These are phyloP conservation scores for Emmonsia crescens DNA, from an alignment of 2,329 filamentous ascomycete species.

Conservation along the genomic window DNA sequence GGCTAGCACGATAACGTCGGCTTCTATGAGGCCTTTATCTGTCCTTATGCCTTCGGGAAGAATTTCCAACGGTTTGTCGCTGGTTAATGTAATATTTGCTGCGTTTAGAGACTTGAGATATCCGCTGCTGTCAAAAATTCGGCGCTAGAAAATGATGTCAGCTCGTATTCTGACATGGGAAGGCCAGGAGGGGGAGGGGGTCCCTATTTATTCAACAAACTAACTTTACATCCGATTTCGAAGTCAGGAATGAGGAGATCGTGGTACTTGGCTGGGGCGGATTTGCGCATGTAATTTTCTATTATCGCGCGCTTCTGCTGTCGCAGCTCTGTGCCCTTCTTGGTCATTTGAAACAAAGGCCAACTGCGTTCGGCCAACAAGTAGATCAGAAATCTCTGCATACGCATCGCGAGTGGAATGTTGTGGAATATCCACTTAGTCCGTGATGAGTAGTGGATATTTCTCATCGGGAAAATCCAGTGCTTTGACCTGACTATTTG, in stretches of 20 bases:
- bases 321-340: slow-evolving; percentile 31
- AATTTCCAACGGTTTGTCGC: slow-evolving; percentile 39
- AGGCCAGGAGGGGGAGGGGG: neutral
- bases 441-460: slow-evolving; percentile 38
- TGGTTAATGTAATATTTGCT: slow-evolving; percentile 42
- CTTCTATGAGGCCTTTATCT: slow-evolving; percentile 14
- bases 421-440: slow-evolving; percentile 40
- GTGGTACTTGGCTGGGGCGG: slow-evolving; percentile 48
- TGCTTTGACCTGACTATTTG: slow-evolving; percentile 48
- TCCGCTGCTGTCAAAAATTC: slow-evolving; percentile 44
- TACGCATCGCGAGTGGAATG: slow-evolving; percentile 33
- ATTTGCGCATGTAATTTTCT: slow-evolving; percentile 37
- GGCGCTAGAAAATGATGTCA: slow-evolving; percentile 23
- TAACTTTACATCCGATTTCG: slow-evolving; percentile 47
- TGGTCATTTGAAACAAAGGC: slow-evolving; percentile 32
- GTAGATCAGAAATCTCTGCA: slow-evolving; percentile 30
- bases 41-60: slow-evolving; percentile 29
- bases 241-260: slow-evolving; percentile 51
- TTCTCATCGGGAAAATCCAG: slow-evolving; percentile 40
- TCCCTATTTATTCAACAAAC: neutral
- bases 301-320: slow-evolving; percentile 30
- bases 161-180: neutral
- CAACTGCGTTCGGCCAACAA: slow-evolving; percentile 16
- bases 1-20: slow-evolving; percentile 20
- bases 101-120: slow-evolving; percentile 44